These are phyloP conservation scores for Otatea glauca DNA, from an alignment of 176 grass and related monocot species.

Conservation along the genomic window DNA sequence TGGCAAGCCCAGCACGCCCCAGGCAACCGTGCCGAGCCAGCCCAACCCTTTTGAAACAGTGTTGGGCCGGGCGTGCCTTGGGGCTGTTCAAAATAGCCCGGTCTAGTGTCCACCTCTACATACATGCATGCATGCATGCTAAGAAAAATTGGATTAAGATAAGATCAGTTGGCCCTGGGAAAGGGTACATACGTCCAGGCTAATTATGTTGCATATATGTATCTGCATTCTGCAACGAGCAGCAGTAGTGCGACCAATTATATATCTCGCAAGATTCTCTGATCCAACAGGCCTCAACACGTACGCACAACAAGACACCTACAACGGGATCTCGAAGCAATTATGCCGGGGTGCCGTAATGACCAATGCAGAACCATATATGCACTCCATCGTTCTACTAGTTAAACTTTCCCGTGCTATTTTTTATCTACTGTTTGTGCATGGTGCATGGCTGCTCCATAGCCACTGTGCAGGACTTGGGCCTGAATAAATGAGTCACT, in stretches of 20 bases:
- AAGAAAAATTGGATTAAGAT: background rate
- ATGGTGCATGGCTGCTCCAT: conserved; percentile 25
- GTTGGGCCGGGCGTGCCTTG: too few relatives aligned
- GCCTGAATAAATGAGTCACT: background rate
- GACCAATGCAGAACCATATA: background rate
- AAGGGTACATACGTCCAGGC: background rate
- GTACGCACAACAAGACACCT: background rate
- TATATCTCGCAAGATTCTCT: conserved; percentile 18
- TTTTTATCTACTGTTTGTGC: background rate
- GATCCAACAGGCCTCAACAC: conserved; percentile 6
- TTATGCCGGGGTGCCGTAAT: background rate
- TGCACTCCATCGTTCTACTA: too few relatives aligned
- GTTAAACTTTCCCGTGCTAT: background rate
- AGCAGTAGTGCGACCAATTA: conserved; percentile 3
- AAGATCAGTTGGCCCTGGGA: too few relatives aligned
- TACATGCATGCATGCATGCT: background rate
- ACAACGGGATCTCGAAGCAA: conserved; percentile 18
- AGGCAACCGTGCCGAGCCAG: too few relatives aligned
- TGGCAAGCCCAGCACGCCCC: too few relatives aligned
- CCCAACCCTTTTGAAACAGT: too few relatives aligned
- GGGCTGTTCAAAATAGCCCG: too few relatives aligned
- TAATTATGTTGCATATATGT: conserved; percentile 10
- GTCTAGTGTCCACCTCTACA: too few relatives aligned
- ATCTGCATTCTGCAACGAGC: background rate
- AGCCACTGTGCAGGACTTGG: conserved; percentile 1